These are phyloP conservation scores for Rostrohypoxylon terebratum DNA, from an alignment of 495 filamentous ascomycete species.

Conservation along the genomic window DNA sequence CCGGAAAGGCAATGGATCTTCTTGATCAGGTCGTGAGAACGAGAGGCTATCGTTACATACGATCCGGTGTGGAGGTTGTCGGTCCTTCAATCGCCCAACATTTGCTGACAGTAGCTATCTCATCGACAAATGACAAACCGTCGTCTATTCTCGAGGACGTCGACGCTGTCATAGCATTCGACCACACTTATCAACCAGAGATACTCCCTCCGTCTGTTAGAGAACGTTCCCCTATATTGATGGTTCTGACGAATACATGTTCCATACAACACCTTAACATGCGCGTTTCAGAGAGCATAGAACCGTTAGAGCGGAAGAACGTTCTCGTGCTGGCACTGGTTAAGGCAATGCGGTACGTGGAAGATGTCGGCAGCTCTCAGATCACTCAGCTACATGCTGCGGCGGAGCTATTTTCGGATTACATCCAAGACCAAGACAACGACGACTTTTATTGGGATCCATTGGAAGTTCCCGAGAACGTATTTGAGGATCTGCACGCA, in stretches of 20 bases:
- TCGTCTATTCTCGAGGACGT: constrained; percentile 38
- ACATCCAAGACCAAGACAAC: constrained; percentile 47
- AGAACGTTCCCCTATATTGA: constrained; percentile 41
- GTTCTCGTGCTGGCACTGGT: constrained; percentile 53
- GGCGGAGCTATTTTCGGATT: constrained; percentile 54
- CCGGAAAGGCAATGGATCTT: constrained; percentile 54
- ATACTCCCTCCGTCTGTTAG: constrained; percentile 27
- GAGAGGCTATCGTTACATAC: constrained; percentile 43
- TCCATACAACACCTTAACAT: constrained; percentile 62
- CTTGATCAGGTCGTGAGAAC: constrained; percentile 52
- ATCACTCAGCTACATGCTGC: constrained; percentile 46
- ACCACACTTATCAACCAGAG: constrained; percentile 51
- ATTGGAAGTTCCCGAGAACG: constrained; percentile 48
- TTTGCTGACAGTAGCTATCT: constrained; percentile 40
- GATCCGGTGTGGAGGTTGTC: constrained; percentile 41
- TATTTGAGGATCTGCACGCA: constrained; percentile 52
- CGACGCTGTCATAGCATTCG: constrained; percentile 57
- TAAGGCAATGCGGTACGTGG: constrained; percentile 48
- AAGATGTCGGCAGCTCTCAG: constrained; percentile 40
- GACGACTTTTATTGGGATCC: constrained; percentile 53
- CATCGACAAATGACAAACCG: constrained; percentile 34
- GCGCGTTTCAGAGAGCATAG: constrained; percentile 48
- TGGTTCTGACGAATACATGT: constrained; percentile 53
- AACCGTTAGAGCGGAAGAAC: constrained; percentile 54
- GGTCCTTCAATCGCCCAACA: constrained; percentile 29